These are phyloP conservation scores for Wickerhamiella azymoides DNA, from an alignment of 805 yeast genomes.

Conservation along the genomic window DNA sequence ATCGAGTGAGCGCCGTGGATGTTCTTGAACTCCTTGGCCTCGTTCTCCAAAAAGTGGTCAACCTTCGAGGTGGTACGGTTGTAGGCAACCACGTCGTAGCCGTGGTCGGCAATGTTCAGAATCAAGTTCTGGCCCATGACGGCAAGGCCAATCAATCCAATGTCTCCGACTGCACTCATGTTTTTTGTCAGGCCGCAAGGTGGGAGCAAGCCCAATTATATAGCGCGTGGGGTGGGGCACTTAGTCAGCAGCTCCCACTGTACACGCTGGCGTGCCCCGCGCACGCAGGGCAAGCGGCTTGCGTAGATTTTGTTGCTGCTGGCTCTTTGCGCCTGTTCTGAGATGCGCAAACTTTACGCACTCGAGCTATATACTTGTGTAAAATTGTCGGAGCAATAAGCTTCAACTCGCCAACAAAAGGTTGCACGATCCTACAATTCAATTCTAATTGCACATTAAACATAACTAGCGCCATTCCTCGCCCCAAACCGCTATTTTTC, in stretches of 20 bases:
- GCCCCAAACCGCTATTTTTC: too few species aligned
- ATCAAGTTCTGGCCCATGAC: slow-evolving; percentile 97
- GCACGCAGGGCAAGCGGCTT: not conserved
- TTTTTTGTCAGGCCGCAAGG: too few species aligned
- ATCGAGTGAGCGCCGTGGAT: slow-evolving; percentile 91
- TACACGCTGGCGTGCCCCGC: not conserved
- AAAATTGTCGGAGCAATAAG: too few species aligned
- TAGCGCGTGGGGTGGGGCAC: not conserved
- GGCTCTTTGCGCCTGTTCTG: too few species aligned
- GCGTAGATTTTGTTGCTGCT: too few species aligned
- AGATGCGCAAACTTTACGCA: too few species aligned
- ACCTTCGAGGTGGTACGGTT: slow-evolving; percentile 96
- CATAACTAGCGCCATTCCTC: too few species aligned
- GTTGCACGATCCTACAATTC: too few species aligned
- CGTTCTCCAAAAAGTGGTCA: slow-evolving; percentile 82
- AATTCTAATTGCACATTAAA: too few species aligned
- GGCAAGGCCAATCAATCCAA: slow-evolving; percentile 98
- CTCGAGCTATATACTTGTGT: too few species aligned
- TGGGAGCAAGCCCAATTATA: not conserved
- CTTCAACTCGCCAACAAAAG: too few species aligned
- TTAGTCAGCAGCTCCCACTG: not conserved
- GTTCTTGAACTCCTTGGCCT: slow-evolving; percentile 82
- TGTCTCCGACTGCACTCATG: slow-evolving; percentile 46
- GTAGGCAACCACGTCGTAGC: slow-evolving; percentile 94
- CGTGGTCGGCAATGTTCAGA: slow-evolving; percentile 96